These are phyloP conservation scores for Wickerhamia fluorescens DNA, from an alignment of 805 yeast genomes.

Conservation along the genomic window DNA sequence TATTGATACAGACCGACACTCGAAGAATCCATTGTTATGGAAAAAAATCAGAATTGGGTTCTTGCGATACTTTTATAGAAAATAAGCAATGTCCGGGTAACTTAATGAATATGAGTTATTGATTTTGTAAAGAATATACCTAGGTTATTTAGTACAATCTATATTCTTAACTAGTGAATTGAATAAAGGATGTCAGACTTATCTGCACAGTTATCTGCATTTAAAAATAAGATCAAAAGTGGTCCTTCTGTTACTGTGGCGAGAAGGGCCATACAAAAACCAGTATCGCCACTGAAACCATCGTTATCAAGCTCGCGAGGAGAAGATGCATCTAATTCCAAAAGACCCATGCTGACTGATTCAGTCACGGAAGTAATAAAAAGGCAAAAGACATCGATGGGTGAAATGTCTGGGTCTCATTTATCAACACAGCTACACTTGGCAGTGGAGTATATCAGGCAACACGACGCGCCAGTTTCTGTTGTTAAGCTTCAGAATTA, in stretches of 20 bases:
- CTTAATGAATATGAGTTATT: neutral
- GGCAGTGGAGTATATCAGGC: conserved; percentile 86
- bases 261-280: conserved; percentile 15
- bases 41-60: neutral
- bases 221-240: conserved; percentile 37
- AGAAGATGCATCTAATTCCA: conserved; percentile 2
- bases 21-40: too few species aligned
- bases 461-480: conserved; percentile 61
- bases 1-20: conserved; percentile 6
- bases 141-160: too few species aligned
- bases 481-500: conserved; percentile 61
- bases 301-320: too few species aligned
- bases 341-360: conserved; percentile 14
- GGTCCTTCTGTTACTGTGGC: conserved; percentile 37
- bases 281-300: conserved; percentile 7
- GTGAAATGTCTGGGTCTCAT: conserved; percentile 46
- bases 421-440: conserved; percentile 80
- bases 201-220: conserved; percentile 39
- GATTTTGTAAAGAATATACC: neutral
- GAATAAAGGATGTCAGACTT: conserved; percentile 22
- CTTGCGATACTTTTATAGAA: too few species aligned
- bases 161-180: too few species aligned
- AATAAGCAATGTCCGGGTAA: conserved; percentile 1
- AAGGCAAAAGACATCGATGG: conserved; percentile 22
- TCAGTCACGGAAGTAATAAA: conserved; percentile 27